Base-by-base conservation (phyloP, 2,329 filamentous ascomycete species). In the Parastagonospora nodorum region DNA sequence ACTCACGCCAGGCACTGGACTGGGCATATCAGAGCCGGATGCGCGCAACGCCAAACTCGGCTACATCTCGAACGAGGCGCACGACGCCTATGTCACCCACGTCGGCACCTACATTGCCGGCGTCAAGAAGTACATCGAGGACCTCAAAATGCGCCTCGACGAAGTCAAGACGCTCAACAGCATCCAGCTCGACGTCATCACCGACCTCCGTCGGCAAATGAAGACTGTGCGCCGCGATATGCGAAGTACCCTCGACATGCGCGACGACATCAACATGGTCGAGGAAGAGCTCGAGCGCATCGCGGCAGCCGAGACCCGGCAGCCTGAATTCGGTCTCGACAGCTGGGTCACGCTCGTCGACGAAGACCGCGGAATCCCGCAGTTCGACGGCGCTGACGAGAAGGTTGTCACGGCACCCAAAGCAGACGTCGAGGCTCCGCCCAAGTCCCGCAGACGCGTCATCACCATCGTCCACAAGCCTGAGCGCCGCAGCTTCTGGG, bases 151-250 rank as follows among this genome's bases (percentile, higher is more conserved):
- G 57, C 57, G 69, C 19, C 54, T 71, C n/a, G 68, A 71, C 7
- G 70, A 73, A 51, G 56, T 67, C 38, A 69, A 68, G 48, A 60
- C 64, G 15, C 50, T 73, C 37, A 72, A 73, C 38, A 54, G 53
- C 31, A 69, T 72, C 28, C 66, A 69, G 29, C 45, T 65, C 16
- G 69, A 71, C 28, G 61, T 70, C 54, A 72, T 73, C 42, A 39
- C 55, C 19, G 62, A 69, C 14, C 41, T 73, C 39, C 57, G 68
- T 4, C 48, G 44, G 11, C 62, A 71, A 28, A 56, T 68, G 54
- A 53, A 48, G 28, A 36, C 33, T 3, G 54, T 63, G 4, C 50
- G 58, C 31, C 54, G 56, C 19, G 48, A 45, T 31, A 56, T 64
- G 57, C 50, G 50, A n/a, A 30, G 35, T 14, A 48, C 51, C 19